These are phyloP conservation scores for Cymbopogon flexuosus DNA, from an alignment of 202 grass and related monocot genomes.

Conservation along the genomic window DNA sequence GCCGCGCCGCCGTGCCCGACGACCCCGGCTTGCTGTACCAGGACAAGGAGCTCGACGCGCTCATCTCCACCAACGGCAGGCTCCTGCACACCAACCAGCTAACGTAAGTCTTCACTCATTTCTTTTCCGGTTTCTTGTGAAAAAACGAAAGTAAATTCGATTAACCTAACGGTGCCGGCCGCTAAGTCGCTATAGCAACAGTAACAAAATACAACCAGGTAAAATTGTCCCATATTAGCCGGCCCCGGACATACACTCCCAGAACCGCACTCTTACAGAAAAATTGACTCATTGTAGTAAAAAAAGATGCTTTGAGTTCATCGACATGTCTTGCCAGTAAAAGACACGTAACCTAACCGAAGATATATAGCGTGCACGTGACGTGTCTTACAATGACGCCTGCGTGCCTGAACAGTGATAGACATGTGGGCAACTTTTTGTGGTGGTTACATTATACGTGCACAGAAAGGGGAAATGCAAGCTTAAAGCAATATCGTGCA, in stretches of 20 bases:
- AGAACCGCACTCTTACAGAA: too few relatives aligned
- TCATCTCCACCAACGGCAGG: slow-evolving; percentile 62
- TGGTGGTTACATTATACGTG: slow-evolving; percentile 7
- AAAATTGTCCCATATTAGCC: too few relatives aligned
- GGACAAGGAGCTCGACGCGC: slow-evolving; percentile 52
- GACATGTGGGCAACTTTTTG: slow-evolving; percentile 13
- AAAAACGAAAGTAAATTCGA: neutral
- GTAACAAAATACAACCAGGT: too few relatives aligned
- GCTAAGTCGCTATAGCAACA: too few relatives aligned
- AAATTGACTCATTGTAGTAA: too few relatives aligned
- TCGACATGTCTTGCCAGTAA: too few relatives aligned
- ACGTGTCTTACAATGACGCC: neutral
- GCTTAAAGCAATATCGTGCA: neutral
- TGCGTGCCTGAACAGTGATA: neutral
- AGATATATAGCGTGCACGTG: neutral
- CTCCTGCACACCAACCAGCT: slow-evolving; percentile 70
- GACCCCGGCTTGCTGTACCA: slow-evolving; percentile 54
- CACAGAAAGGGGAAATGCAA: neutral
- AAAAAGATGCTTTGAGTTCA: too few relatives aligned
- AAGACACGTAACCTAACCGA: neutral
- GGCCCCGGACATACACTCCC: too few relatives aligned
- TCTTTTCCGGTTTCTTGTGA: neutral
- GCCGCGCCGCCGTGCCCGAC: slow-evolving; percentile 36
- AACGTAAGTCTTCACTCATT: slow-evolving; percentile 30
- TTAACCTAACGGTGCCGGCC: too few relatives aligned